Conservation (phyloP, 495 filamentous ascomycete species). For the Daldinia decipiens region DNA sequence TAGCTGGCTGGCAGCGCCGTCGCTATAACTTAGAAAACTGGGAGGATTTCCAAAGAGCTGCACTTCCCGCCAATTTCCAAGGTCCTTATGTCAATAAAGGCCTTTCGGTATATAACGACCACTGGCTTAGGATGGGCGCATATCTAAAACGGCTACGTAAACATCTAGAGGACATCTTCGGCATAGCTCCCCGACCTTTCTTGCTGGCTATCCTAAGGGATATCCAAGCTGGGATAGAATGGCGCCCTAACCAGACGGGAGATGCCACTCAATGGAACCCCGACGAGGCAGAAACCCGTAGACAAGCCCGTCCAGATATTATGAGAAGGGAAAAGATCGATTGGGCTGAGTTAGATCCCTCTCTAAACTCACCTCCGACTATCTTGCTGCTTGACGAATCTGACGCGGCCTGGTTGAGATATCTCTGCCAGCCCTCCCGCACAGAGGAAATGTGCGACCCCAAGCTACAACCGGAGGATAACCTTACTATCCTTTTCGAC, state of each 20-base stretch:
- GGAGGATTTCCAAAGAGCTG: conserved; percentile 32
- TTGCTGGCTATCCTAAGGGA: conserved; percentile 44
- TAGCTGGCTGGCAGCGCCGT: conserved; percentile 41
- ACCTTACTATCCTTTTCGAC: conserved; percentile 42
- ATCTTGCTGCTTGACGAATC: conserved; percentile 36
- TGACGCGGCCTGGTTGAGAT: conserved; percentile 45
- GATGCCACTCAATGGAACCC: conserved; percentile 8
- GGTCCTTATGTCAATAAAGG: conserved; percentile 39
- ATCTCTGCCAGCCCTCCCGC: conserved; percentile 42
- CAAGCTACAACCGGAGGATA: conserved; percentile 19
- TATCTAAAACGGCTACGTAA: conserved; percentile 37
- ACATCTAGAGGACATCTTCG: conserved; percentile 25
- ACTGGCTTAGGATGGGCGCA: conserved; percentile 44
- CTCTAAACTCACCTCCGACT: background rate
- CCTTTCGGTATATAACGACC: conserved; percentile 39
- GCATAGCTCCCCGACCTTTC: conserved; percentile 42
- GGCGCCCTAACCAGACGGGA: background rate
- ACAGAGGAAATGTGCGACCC: conserved; percentile 37
- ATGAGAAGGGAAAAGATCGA: conserved; percentile 27
- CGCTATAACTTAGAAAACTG: conserved; percentile 33
- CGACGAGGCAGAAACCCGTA: background rate
- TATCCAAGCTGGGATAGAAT: conserved; percentile 41
- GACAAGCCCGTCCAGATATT: conserved; percentile 38
- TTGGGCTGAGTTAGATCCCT: background rate
- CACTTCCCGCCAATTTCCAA: conserved; percentile 38